These are phyloP conservation scores for Xylaria venustula DNA, from an alignment of 495 filamentous ascomycete genomes.

Conservation along the genomic window DNA sequence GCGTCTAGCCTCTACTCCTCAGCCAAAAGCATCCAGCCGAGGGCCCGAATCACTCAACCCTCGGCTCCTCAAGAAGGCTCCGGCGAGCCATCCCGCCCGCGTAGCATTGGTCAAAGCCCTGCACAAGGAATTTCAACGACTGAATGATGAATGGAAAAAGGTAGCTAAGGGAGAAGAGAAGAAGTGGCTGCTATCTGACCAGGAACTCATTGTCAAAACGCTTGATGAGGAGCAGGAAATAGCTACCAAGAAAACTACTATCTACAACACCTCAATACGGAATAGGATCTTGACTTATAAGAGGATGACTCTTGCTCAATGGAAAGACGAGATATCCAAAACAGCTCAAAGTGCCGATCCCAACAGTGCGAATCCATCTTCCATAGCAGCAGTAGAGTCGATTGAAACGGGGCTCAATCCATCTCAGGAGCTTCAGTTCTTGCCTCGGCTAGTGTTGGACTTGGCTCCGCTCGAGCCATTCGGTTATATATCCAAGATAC, in stretches of 20 bases:
- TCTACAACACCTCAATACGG: conserved; percentile 83
- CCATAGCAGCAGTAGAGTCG: conserved; percentile 32
- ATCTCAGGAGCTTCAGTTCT: conserved; percentile 65
- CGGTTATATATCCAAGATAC: conserved; percentile 70
- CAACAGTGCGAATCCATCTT: conserved; percentile 23
- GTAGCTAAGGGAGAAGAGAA: conserved; percentile 41
- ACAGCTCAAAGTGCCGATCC: conserved; percentile 15
- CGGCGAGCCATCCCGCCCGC: conserved; percentile 67
- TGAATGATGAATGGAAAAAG: conserved; percentile 65
- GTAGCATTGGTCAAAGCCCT: conserved; percentile 67
- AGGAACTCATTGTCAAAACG: conserved; percentile 73
- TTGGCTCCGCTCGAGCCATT: conserved; percentile 58
- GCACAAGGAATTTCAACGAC: conserved; percentile 67
- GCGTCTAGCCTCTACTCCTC: not conserved
- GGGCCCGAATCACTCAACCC: conserved; percentile 68
- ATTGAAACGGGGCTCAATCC: conserved; percentile 67
- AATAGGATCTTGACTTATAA: conserved; percentile 70
- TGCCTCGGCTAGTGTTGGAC: conserved; percentile 58
- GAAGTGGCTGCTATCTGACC: conserved; percentile 57
- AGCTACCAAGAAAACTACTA: conserved; percentile 59
- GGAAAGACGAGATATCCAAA: conserved; percentile 51
- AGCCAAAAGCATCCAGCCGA: conserved; percentile 12
- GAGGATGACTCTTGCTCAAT: conserved; percentile 67
- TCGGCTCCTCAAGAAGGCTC: conserved; percentile 68
- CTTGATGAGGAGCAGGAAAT: conserved; percentile 82